These are phyloP conservation scores for Phytopythium mirpurense DNA, from an alignment of 352 stramenopile genomes.

Conservation along the genomic window DNA sequence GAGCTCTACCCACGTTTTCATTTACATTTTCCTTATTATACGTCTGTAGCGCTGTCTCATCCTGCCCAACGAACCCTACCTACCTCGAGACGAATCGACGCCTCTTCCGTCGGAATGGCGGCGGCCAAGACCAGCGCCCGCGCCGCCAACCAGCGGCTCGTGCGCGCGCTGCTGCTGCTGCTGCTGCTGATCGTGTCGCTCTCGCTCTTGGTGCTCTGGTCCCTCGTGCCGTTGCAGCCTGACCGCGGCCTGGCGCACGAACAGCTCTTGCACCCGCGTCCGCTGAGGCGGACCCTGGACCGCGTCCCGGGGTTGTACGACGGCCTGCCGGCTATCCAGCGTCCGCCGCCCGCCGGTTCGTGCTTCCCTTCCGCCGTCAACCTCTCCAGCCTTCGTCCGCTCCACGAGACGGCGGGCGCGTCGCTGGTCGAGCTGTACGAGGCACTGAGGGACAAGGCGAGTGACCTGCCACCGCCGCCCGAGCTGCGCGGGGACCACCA, in stretches of 20 bases:
- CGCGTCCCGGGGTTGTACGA: neutral
- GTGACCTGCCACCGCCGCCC: neutral
- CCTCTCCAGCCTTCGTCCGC: neutral
- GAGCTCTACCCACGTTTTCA: no score
- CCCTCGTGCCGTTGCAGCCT: constrained; percentile 2
- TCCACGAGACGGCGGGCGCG: neutral
- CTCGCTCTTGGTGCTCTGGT: neutral
- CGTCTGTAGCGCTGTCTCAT: no score
- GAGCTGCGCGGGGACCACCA: neutral
- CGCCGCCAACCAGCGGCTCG: neutral
- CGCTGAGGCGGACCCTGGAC: no score
- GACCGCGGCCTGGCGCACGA: neutral
- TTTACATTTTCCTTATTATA: no score
- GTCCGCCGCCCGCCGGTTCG: neutral
- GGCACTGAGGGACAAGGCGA: neutral
- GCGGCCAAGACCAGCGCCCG: neutral
- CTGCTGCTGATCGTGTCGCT: neutral
- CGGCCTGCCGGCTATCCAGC: neutral
- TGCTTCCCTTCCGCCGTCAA: neutral
- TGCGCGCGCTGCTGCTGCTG: neutral
- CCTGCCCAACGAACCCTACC: no score
- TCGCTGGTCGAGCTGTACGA: neutral
- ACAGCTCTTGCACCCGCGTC: no score
- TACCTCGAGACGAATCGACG: no score
- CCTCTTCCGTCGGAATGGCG: no score